These are phyloP conservation scores for Pelargonium hybrid DNA, from an alignment of 441 rosid genomes.

Conservation along the genomic window DNA sequence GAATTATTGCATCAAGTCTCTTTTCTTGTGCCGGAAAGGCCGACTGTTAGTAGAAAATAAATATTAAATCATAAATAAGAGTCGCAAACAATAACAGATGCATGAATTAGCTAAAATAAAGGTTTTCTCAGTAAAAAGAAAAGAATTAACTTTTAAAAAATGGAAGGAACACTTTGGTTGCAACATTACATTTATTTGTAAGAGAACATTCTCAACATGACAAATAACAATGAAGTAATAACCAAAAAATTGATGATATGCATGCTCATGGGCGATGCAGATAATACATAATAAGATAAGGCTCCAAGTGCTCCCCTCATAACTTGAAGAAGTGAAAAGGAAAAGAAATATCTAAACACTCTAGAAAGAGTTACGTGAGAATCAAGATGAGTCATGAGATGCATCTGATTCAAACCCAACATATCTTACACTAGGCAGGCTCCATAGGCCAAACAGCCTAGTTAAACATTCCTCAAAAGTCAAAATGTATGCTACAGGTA, in stretches of 20 bases:
- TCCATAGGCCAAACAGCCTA: no score
- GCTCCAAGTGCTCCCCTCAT: no score
- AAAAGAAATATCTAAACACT: no score
- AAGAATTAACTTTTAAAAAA: background rate
- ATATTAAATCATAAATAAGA: background rate
- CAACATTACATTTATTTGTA: background rate
- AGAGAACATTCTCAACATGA: background rate
- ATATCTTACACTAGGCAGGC: no score
- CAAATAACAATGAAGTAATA: background rate
- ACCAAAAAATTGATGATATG: background rate
- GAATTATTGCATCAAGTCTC: constrained; percentile 79
- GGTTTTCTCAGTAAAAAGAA: background rate
- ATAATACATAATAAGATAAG: no score
- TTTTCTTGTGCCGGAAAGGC: constrained; percentile 90
- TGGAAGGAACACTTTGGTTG: background rate
- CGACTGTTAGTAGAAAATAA: constrained; percentile 42
- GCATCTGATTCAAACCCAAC: no score
- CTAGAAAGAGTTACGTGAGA: no score
- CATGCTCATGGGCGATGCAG: no score
- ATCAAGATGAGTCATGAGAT: no score
- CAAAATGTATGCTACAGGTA: no score
- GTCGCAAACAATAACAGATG: background rate
- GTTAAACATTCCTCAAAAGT: no score
- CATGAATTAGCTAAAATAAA: background rate
- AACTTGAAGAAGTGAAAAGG: no score